Evolutionary conservation across 768 basidiomycete species (phyloP), one percentile per base, ranked within the genome.

Genomic region (Pleurotus salmoneostramineus): DNA sequence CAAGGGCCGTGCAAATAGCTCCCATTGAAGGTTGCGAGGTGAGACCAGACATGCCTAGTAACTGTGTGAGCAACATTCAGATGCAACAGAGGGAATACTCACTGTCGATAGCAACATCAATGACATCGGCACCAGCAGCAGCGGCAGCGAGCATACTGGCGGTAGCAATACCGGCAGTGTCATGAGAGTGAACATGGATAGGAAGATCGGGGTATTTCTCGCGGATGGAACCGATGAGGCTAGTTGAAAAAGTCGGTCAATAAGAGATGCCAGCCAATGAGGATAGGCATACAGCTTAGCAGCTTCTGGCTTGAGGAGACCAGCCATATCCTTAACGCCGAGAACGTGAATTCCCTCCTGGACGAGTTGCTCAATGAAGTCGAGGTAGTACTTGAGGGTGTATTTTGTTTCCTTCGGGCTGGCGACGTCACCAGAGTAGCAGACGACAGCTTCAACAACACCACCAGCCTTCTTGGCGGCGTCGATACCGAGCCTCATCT

Each of bases 21-120:
- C 97, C 97, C 97, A 99, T 99, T 4, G 97, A 93, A 15, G 97
- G 95, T 68, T 99, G 97, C 15, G 97, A 98, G 51, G 97, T 99
- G 63, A 96, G 78, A 59, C 97, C 97, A 57, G 96, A 98, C 90
- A 99, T 96, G 76, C 93, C 94, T 96, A 66, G 31, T 45, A 34
- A 60, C 42, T 56, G 52, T 33, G 61, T 69, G 33, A 72, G 56
- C 34, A 27, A 34, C 11, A 21, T n/a, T n/a, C 46, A 14, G 17
- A 42, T 51, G 32, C 21, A 56, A 17, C 32, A 14, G 14, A n/a
- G 32, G 35, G 43, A 56, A 43, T 10, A 72, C 93, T 69, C 62
- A 94, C 95, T 96, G 74, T 99, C 97, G 68, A 99, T 98, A 43
- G 97, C 97, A 56, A 98, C 94, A 65, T 99, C 97, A 48, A 99